A percentile compares a stretch with the other conserved stretches of the same genome.
Evolutionary conservation across 2,329 filamentous ascomycete species (phyloP).

Genomic region (Xylaria sp.): DNA sequence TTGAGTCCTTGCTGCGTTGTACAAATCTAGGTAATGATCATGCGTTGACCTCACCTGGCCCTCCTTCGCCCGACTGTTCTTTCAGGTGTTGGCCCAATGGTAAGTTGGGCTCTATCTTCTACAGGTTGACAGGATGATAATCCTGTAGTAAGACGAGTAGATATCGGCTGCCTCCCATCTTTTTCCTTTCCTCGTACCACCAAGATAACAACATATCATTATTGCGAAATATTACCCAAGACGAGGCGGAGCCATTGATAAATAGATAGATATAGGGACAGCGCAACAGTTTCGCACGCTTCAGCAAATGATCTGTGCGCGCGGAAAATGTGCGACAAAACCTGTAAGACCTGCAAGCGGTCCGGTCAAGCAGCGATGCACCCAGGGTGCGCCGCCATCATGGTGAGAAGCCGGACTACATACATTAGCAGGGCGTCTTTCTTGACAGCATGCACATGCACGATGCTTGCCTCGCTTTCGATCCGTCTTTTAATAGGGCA

Average conservation of each 20-base stretch:
- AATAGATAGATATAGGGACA: conserved; percentile 8
- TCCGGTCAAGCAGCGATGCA: conserved; percentile 34
- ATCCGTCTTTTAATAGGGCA: conserved; percentile 36
- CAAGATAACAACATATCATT: conserved; percentile 32
- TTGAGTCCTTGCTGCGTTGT: conserved; percentile 33
- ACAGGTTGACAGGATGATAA: too few relatives aligned
- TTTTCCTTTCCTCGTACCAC: conserved; percentile 16
- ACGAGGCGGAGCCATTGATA: conserved; percentile 14
- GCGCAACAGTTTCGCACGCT: conserved; percentile 18
- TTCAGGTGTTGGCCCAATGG: conserved; percentile 22
- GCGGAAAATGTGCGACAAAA: conserved; percentile 25
- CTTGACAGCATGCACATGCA: conserved; percentile 35
- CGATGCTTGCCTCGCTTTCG: conserved; percentile 37
- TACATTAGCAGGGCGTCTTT: conserved; percentile 24
- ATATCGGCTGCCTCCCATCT: conserved; percentile 27
- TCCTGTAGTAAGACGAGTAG: neutral
- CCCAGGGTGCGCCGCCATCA: conserved; percentile 31
- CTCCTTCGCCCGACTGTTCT: conserved; percentile 18
- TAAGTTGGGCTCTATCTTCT: conserved; percentile 6
- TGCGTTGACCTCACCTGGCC: conserved; percentile 28
- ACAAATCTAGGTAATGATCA: conserved; percentile 28
- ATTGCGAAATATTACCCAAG: conserved; percentile 27
- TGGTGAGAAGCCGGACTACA: conserved; percentile 27
- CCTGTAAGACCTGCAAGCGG: conserved; percentile 13
- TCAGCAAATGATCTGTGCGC: conserved; percentile 21